phyloP scores from a whole-genome alignment of 2,329 filamentous ascomycete species.

The Taxawa tesnikishii region DNA sequence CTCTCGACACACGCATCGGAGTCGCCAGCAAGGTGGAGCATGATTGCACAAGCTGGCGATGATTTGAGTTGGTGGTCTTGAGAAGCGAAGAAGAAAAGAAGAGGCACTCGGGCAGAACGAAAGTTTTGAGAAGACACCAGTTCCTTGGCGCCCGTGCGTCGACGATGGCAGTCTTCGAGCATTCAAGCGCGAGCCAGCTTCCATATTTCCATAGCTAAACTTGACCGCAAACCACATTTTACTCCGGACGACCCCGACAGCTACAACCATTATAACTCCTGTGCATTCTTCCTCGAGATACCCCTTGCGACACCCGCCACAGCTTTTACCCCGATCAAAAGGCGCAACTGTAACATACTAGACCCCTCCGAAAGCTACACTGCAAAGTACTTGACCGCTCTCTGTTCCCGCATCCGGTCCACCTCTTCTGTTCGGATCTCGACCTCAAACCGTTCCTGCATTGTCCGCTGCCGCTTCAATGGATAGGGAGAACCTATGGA shows the following conservation, averaged over 20 bases:
- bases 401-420: neutral
- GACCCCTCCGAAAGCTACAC: conserved; percentile 1
- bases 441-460: neutral
- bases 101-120: conserved; percentile 8
- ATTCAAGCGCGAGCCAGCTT: too few species aligned
- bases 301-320: neutral
- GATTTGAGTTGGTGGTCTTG: conserved; percentile 67
- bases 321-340: neutral
- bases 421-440: neutral
- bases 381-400: neutral
- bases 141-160: conserved; percentile 4
- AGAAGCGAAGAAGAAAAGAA: conserved; percentile 30
- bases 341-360: neutral
- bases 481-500: conserved; percentile 45
- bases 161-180: conserved; percentile 2
- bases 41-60: conserved; percentile 46
- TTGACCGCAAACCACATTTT: too few species aligned
- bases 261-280: neutral
- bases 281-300: neutral
- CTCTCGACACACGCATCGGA: conserved; percentile 64
- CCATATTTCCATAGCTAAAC: too few species aligned
- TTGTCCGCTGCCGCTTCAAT: conserved; percentile 7
- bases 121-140: neutral
- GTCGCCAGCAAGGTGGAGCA: conserved; percentile 52
- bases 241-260: conserved; percentile 2